Percentiles rank a stretch among this genome's conserved stretches.
These are phyloP conservation scores for Crotalaria pallida DNA, from an alignment of 306 rosid species.

Conservation along the genomic window DNA sequence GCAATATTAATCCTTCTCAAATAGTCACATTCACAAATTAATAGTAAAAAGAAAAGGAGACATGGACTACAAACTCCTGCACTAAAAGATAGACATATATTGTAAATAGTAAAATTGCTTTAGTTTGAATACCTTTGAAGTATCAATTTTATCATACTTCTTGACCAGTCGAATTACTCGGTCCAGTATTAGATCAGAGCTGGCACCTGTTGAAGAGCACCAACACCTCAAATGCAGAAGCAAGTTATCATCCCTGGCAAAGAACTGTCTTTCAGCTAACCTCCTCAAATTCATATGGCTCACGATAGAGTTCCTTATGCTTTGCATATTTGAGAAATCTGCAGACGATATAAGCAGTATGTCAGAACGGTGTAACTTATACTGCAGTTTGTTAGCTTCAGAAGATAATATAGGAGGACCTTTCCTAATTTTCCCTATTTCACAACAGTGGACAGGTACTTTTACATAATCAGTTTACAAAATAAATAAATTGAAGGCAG, in stretches of 20 bases:
- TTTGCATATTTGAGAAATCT: constrained; percentile 43
- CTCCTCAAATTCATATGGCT: constrained; percentile 40
- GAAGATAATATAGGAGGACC: too few relatives aligned
- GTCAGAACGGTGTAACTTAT: too few relatives aligned
- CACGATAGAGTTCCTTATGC: constrained; percentile 53
- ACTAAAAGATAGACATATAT: neutral
- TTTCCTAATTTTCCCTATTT: too few relatives aligned
- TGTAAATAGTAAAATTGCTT: neutral
- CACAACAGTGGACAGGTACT: too few relatives aligned
- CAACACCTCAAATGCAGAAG: constrained; percentile 23
- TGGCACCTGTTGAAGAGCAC: constrained; percentile 36
- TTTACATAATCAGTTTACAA: too few relatives aligned
- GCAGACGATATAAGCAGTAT: too few relatives aligned
- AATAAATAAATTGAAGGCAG: too few relatives aligned
- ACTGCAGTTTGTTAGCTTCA: too few relatives aligned
- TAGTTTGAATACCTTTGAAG: constrained; percentile 46
- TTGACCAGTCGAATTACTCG: constrained; percentile 56
- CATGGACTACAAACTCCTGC: neutral
- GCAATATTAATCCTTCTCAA: neutral
- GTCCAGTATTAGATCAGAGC: constrained; percentile 38
- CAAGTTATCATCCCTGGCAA: constrained; percentile 23
- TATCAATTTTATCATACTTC: constrained; percentile 54
- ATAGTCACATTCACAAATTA: neutral
- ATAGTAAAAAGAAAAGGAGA: neutral
- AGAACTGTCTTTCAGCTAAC: constrained; percentile 27